Evolutionary conservation across 2,329 filamentous ascomycete genomes (phyloP).

Genomic region (Clonostachys rosea): DNA sequence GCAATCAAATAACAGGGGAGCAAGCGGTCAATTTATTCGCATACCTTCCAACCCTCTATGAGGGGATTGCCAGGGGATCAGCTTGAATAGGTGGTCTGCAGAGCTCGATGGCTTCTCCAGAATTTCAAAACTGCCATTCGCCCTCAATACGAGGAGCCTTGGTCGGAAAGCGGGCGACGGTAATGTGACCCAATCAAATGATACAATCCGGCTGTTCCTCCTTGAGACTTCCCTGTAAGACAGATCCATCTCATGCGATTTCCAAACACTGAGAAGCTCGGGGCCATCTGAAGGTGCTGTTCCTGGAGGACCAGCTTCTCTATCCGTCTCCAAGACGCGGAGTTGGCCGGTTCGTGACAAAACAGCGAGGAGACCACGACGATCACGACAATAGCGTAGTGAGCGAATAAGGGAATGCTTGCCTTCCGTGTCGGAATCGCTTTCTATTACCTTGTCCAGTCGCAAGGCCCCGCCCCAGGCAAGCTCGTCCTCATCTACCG

Average conservation of each 20-base stretch:
- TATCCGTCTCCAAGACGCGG: slow-evolving; percentile 54
- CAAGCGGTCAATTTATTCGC: neutral
- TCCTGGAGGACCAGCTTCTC: slow-evolving; percentile 38
- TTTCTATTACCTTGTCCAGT: slow-evolving; percentile 52
- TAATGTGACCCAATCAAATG: slow-evolving; percentile 64
- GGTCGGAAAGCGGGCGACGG: slow-evolving; percentile 50
- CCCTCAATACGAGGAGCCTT: slow-evolving; percentile 54
- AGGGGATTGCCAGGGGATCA: slow-evolving; percentile 57
- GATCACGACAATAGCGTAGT: slow-evolving; percentile 59
- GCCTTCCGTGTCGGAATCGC: slow-evolving; percentile 46
- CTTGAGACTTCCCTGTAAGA: slow-evolving; percentile 45
- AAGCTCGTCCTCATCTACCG: slow-evolving; percentile 55
- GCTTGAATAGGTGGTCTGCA: slow-evolving; percentile 52
- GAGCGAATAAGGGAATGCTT: slow-evolving; percentile 59
- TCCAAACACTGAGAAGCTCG: slow-evolving; percentile 54
- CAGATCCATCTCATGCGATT: slow-evolving; percentile 58
- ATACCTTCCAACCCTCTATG: slow-evolving; percentile 52
- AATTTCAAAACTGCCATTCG: slow-evolving; percentile 57
- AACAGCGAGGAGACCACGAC: slow-evolving; percentile 55
- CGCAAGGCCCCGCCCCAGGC: slow-evolving; percentile 59
- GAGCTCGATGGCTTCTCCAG: slow-evolving; percentile 56
- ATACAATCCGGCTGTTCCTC: slow-evolving; percentile 58
- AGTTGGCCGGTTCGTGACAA: slow-evolving; percentile 60
- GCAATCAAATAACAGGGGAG: neutral
- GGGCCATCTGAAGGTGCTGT: slow-evolving; percentile 34